Evolutionary conservation across 2,329 filamentous ascomycete species (phyloP), one percentile per base, ranked within the genome.

Genomic region (Pseudofabraea citricarpa): DNA sequence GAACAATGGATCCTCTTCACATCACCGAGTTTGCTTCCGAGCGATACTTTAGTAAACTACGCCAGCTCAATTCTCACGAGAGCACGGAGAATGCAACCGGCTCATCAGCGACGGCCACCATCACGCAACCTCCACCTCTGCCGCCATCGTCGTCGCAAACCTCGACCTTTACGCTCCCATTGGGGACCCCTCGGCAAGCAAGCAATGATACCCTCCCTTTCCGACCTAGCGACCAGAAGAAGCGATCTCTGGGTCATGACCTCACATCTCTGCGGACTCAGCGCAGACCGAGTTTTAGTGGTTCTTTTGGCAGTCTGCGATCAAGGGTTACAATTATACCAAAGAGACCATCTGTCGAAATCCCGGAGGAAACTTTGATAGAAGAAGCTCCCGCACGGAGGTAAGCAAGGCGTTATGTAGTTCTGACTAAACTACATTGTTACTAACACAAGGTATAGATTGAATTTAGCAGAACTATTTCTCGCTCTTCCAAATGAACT

Each of bases 11-110:
- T 51, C 77, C 75, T 56, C 70, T 74, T 54, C 79, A 82, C 51
- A 71, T 80, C 49, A 81, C 79, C 47, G 80, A 84, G 61, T 84
- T 84, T 64, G 80, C 78, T 48, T 84, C 80, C 35, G 70, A 77
- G 62, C 75, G 75, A 51, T 84, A 81, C 58, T 79, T 82, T 52
- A 72, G 74, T 43, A 84, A 84, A 64, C 62, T 83, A 48, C 71
- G 67, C 45, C 74, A 79, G 63, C 71, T 67, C 54, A 75, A 64
- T 59, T 51, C 66, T 69, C 35, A 37, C 35, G 71, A 52, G 60
- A 65, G 50, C 66, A 67, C 44, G 44, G 54, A 40, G 62, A 70
- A 54, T 61, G 63, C 40, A 61, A 63, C 46, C 56, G 67, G 49
- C 16, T 35, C 44, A 15, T 18, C 44, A 7, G 23, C 44, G 12